Evolutionary conservation across 2,329 filamentous ascomycete genomes (phyloP).

Genomic region (Emmonsiellopsis sp.): DNA sequence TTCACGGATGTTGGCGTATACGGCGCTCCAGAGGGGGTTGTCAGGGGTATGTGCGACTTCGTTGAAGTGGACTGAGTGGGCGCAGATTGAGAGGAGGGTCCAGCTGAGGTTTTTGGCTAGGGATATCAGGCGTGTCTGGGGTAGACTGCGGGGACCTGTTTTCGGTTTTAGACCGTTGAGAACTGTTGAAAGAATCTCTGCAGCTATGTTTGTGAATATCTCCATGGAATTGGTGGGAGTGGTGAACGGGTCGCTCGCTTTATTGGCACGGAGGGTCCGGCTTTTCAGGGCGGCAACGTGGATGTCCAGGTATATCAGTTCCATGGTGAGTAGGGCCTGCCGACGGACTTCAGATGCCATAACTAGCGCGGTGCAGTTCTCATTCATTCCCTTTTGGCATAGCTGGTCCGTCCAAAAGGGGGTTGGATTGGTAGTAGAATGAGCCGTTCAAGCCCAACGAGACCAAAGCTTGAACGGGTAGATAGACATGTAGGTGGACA

Average conservation of each 20-base stretch:
- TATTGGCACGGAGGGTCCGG: not conserved
- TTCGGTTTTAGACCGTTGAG: not conserved
- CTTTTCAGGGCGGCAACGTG: not conserved
- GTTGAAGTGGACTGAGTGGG: not conserved
- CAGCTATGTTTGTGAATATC: not conserved
- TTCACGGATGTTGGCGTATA: not conserved
- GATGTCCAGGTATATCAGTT: constrained; percentile 1
- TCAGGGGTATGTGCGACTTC: not conserved
- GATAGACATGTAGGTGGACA: too few species aligned
- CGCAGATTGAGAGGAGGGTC: constrained; percentile 2
- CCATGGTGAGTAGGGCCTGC: not conserved
- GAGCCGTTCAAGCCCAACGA: too few species aligned
- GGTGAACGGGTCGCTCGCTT: not conserved
- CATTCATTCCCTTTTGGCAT: too few species aligned
- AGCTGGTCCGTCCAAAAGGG: too few species aligned
- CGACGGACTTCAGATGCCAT: not conserved
- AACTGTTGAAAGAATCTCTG: not conserved
- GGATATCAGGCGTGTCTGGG: not conserved
- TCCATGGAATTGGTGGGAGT: not conserved
- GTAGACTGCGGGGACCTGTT: not conserved
- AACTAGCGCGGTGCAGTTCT: not conserved
- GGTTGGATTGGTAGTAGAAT: too few species aligned
- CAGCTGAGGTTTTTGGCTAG: not conserved
- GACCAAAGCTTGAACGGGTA: too few species aligned
- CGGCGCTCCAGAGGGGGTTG: not conserved